Evolutionary conservation across 2,329 filamentous ascomycete species (phyloP), one percentile per base, ranked within the genome.

Genomic region (Ceratocystis harringtonii): DNA sequence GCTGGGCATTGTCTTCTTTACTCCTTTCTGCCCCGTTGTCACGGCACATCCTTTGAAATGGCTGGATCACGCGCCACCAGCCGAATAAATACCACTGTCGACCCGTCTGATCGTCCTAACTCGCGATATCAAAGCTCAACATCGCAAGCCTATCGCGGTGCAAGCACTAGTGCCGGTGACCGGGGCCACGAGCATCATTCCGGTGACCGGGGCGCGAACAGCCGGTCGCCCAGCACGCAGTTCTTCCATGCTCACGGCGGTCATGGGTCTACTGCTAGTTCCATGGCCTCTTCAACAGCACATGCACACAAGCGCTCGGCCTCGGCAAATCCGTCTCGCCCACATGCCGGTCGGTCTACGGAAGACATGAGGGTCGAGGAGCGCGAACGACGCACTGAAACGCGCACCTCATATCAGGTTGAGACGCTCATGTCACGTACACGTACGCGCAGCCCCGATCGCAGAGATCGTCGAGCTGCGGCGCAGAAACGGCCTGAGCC

Each of bases 381-480:
- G 74, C 76, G 66, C 68, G 80, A 83, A 72, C 75, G 82, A 68
- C 77, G 81, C 41, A 84, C 80, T 6, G 84, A 86, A 73, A 77
- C 71, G 72, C 79, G 70, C 72, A 83, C 73, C 65, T 79, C 85
- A 67, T 83, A 84, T 58, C 85, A 83, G 25, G 77, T 82, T 66
- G 87, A 90, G 71, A 84, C 83, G 65, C 72, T 85, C 65, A 79
- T 83, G 44, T 78, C 80, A 66, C 80, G 84, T 66, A 79, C 79
- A 6, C 80, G 84, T 66, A 79, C 79, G 7, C 80, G 78, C 71
- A 89, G 86, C 70, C 81, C 85, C 1, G 80, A 81, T 60, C 78
- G 74, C 75, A 67, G 72, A 78, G 69, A 77, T 73, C 66, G 63
- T 7, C 71, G 71, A 62, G 72, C 70, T 2, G 22, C 52, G 5